Evolutionary conservation across 768 basidiomycete species (phyloP), one percentile per base, ranked within the genome.

Genomic region (Kwoniella mangroviensis): DNA sequence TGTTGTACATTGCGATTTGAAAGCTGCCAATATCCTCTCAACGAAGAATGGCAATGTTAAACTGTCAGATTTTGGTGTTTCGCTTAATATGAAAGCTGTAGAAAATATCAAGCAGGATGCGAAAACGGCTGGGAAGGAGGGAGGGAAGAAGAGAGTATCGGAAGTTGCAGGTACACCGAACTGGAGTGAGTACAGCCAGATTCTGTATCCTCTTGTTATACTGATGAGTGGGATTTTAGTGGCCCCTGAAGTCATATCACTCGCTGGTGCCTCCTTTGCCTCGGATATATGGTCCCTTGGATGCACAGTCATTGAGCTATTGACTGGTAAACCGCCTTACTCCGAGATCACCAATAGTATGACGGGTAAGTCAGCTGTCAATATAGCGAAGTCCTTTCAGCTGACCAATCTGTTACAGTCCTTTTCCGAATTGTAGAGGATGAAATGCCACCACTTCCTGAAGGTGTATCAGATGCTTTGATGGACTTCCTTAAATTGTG

Each of bases 351-450:
- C 88, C 24, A 96, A 96, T 78, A 89, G 88, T 82, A 93, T 97
- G 92, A 89, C 93, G 10, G 94, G 93, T 93, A 75, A 65, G 86
- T 79, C n/a, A 57, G 53, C 63, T 69, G 54, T 49, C 26, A 28
- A 24, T 55, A 13, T 13, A 21, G 22, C 21, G 52, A 15, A 53
- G 92, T 13, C 92, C 93, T 67, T 54, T 53, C 28, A 53, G 52
- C 67, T 63, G 52, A 58, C 49, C 68, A 75, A 80, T 67, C 64
- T 75, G n/a, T 3, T 6, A 26, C 52, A 91, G 96, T 98, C 63
- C 95, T 99, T 92, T 99, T 94, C 85, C 91, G 91, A 28, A 98
- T 99, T 79, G 96, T 99, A 28, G 95, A 97, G 77, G 94, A 97
- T 76, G 88, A 88, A 9, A 89, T 88, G 85, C 95, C 96, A 34